Evolutionary conservation across 2,329 filamentous ascomycete genomes (phyloP), one percentile per base, ranked within the genome.

Genomic region (Graphilbum fragrans): DNA sequence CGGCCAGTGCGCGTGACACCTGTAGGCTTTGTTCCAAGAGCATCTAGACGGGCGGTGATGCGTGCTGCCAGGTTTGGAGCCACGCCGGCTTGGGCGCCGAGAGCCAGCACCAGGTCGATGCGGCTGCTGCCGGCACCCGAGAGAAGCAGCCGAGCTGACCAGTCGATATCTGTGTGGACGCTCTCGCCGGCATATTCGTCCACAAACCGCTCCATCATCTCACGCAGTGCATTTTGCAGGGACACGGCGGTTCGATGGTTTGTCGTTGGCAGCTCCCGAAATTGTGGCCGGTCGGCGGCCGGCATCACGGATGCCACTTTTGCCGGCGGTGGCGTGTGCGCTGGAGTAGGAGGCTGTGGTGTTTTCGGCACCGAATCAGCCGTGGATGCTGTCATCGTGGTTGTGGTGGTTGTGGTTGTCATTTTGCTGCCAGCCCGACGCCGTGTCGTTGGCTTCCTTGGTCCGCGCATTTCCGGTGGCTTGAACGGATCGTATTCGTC

Each of bases 41-140:
- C 69, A 49, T 79, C 74, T 11, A 81, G 53, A 41, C 68, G 67
- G 1, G 65, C 63, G 3, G 63, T 65, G 9, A 80, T 61, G 6
- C 63, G 57, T 2, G 63, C 58, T 6, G 67, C 58, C 38, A 74
- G 71, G 2, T 66, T 63, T 45, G 62, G 67, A 23, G 63, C 64
- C 2, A 79, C 73, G 2, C 65, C 68, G 20, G 62, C 61, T 47
- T 80, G 72, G 4, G 67, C 65, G 4, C 77, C 76, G 18, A 81
- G 60, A 3, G 75, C 75, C 12, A 81, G 54, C 4, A 81, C 74
- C 38, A 78, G 64, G 48, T 80, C 73, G 12, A 75, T 56, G 27
- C 62, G 58, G 12, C 55, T 56, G 22, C 61, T 56, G 5, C 56
- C 52, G 19, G 48, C 57, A 0, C 60, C 57, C 0, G 51, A 48